These are phyloP conservation scores for Chalciporus piperatus DNA, from an alignment of 768 basidiomycete species.

Conservation along the genomic window DNA sequence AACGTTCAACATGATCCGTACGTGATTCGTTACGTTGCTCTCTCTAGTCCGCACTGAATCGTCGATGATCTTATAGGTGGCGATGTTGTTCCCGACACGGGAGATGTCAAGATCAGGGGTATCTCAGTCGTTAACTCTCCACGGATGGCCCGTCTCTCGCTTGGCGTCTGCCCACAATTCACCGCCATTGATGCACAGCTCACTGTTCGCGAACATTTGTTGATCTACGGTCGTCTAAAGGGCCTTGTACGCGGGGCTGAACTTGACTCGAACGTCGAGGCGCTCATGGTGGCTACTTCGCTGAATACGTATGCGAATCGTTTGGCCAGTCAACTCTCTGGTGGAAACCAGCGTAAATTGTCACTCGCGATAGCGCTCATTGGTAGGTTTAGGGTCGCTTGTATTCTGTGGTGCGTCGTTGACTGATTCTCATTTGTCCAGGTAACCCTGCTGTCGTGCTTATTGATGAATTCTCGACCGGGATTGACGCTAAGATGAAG, in stretches of 20 bases:
- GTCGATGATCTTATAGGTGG: conserved; percentile 45
- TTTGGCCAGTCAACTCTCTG: conserved; percentile 70
- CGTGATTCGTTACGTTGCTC: conserved; percentile 21
- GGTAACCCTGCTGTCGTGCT: conserved; percentile 76
- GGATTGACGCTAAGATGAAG: conserved; percentile 81
- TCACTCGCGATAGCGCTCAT: conserved; percentile 75
- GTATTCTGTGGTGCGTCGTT: background rate
- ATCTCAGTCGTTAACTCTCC: conserved; percentile 65
- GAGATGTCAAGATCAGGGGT: conserved; percentile 67
- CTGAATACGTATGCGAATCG: conserved; percentile 62
- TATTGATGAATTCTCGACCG: conserved; percentile 83
- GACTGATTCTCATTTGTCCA: conserved; percentile 17
- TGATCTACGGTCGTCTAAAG: conserved; percentile 71
- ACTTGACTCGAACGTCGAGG: conserved; percentile 51
- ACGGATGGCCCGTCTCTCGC: conserved; percentile 57
- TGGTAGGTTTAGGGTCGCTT: conserved; percentile 34
- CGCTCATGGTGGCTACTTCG: conserved; percentile 57
- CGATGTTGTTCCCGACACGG: conserved; percentile 61
- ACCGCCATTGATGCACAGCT: conserved; percentile 78
- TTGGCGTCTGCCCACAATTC: conserved; percentile 84
- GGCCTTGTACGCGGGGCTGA: conserved; percentile 53
- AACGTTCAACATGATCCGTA: conserved; percentile 77
- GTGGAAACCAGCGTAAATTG: conserved; percentile 78
- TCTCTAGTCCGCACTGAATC: background rate
- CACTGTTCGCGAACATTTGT: conserved; percentile 73